Percentiles rank a stretch among this genome's conserved stretches.
Conservation (phyloP, 176 grass and related monocot species). For the Chrysopogon serrulatus region DNA sequence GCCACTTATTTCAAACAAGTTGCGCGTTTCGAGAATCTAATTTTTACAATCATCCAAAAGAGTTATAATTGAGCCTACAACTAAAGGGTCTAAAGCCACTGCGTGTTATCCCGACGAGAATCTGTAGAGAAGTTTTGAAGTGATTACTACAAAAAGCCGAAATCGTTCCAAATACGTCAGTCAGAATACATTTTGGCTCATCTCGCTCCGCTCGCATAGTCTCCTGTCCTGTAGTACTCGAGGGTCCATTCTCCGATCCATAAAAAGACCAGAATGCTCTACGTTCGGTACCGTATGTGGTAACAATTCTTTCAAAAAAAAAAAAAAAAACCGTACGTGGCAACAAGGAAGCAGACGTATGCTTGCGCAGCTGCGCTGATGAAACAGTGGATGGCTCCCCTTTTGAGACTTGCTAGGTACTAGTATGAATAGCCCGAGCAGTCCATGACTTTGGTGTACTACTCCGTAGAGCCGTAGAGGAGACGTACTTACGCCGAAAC, state of each 20-base stretch:
- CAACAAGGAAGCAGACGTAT: not conserved
- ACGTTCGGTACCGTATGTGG: not conserved
- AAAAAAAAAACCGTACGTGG: too few relatives aligned
- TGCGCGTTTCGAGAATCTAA: too few relatives aligned
- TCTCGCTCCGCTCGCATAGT: not conserved
- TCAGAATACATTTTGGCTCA: not conserved
- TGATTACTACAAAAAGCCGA: too few relatives aligned
- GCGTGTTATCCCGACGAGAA: too few relatives aligned
- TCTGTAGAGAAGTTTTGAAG: too few relatives aligned
- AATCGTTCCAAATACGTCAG: too few relatives aligned
- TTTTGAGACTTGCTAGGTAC: conserved; percentile 1
- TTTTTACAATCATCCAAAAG: too few relatives aligned
- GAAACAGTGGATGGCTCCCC: not conserved
- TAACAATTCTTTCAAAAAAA: too few relatives aligned
- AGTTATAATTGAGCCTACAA: too few relatives aligned
- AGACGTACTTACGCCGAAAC: not conserved
- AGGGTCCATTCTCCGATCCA: not conserved
- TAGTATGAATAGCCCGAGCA: not conserved
- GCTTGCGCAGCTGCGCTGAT: not conserved
- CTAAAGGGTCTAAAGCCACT: too few relatives aligned
- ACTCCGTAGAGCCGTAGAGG: too few relatives aligned
- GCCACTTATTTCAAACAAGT: too few relatives aligned
- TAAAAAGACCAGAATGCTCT: not conserved
- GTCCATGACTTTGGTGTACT: not conserved
- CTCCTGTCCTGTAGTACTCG: not conserved